Percentiles rank a stretch among this genome's conserved stretches.
phyloP scores from a whole-genome alignment of 75 land plant genomes.

The Pinus albicaulis region DNA sequence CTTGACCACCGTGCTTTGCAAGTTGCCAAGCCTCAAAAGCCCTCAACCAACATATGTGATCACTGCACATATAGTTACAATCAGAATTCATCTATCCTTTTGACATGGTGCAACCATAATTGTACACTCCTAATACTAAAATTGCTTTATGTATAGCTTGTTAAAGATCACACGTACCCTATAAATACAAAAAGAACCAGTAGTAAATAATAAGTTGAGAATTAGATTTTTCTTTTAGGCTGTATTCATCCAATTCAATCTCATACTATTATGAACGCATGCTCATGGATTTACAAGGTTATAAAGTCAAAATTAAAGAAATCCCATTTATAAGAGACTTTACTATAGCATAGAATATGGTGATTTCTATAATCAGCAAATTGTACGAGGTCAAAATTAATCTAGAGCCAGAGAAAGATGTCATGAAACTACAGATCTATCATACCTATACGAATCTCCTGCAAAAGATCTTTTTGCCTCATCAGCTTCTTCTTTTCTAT shows the following conservation, averaged over 20 bases:
- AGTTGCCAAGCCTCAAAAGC: conserved; percentile 86
- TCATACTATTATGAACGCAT: no score
- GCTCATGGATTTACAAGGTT: no score
- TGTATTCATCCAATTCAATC: no score
- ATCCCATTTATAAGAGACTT: background rate
- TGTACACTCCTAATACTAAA: no score
- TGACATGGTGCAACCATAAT: background rate
- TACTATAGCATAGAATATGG: background rate
- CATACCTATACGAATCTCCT: conserved; percentile 93
- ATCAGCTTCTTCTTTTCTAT: conserved; percentile 95
- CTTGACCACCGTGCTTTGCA: conserved; percentile 71
- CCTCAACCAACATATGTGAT: conserved; percentile 86
- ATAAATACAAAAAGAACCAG: background rate
- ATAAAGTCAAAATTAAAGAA: no score
- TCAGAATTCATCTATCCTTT: background rate
- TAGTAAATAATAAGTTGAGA: no score
- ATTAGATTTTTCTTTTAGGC: no score
- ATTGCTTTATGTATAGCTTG: no score
- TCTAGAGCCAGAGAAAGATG: background rate
- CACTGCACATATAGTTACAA: conserved; percentile 48
- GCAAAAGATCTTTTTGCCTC: conserved; percentile 85
- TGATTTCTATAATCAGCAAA: background rate
- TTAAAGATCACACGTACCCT: no score
- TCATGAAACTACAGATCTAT: background rate
- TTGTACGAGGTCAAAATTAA: background rate